Conservation (phyloP, 148 eudicot species). For the Cornus kousa region DNA sequence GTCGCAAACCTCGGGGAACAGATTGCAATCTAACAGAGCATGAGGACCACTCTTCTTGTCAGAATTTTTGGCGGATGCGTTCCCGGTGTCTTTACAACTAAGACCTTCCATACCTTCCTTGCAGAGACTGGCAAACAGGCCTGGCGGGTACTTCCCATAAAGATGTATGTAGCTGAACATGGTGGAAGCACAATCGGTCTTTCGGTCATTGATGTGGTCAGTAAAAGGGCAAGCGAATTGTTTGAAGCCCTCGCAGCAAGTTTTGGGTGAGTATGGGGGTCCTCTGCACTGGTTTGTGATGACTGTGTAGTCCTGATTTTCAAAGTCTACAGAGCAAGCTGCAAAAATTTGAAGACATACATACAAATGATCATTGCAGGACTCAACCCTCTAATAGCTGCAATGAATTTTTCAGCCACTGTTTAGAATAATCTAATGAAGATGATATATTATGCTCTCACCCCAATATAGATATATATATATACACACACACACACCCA, state of each 20-base stretch:
- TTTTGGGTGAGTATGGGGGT: conserved; percentile 42
- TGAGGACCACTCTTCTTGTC: too few relatives aligned
- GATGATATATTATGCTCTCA: too few relatives aligned
- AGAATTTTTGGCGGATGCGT: too few relatives aligned
- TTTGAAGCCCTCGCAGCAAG: conserved; percentile 50
- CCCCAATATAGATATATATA: too few relatives aligned
- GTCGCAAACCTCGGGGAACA: too few relatives aligned
- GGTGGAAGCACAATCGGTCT: conserved; percentile 54
- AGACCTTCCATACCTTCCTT: conserved; percentile 21
- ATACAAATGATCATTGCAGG: background rate
- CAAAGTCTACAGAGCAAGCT: conserved; percentile 69
- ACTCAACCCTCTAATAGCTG: background rate
- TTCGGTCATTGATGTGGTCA: conserved; percentile 38
- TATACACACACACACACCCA: too few relatives aligned
- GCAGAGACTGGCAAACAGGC: conserved; percentile 65
- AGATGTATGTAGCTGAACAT: conserved; percentile 74
- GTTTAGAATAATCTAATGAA: too few relatives aligned
- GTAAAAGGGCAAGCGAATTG: conserved; percentile 56
- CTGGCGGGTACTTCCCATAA: conserved; percentile 77
- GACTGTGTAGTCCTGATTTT: conserved; percentile 69
- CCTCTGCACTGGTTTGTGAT: conserved; percentile 89
- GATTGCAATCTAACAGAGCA: too few relatives aligned
- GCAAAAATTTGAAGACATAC: conserved; percentile 14
- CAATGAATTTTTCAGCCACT: background rate
- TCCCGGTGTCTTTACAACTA: too few relatives aligned